These are phyloP conservation scores for Saccharomycopsis selenospora DNA, from an alignment of 805 yeast genomes.

Conservation along the genomic window DNA sequence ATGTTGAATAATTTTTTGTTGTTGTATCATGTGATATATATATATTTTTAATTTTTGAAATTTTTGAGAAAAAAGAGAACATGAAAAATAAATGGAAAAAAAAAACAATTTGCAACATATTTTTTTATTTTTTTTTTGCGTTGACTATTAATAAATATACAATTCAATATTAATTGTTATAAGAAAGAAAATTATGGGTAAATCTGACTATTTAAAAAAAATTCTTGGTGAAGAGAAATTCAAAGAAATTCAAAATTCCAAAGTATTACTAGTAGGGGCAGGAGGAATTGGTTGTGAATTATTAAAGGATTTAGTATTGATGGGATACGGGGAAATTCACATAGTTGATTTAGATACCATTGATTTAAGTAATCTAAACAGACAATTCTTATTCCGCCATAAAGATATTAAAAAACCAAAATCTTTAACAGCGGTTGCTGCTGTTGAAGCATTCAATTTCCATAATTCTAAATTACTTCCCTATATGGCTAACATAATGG, in stretches of 20 bases:
- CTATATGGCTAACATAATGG: constrained; percentile 85
- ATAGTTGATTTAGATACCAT: constrained; percentile 94
- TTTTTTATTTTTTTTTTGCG: no score
- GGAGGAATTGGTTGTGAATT: constrained; percentile 97
- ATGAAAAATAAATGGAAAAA: no score
- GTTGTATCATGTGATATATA: no score
- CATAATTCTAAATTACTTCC: constrained; percentile 57
- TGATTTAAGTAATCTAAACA: constrained; percentile 82
- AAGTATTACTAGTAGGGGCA: constrained; percentile 82
- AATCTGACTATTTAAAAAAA: constrained; percentile 7
- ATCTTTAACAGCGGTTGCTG: constrained; percentile 74
- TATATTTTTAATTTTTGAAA: no score
- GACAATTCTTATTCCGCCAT: constrained; percentile 86
- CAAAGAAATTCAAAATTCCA: constrained; percentile 31
- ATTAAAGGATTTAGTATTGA: constrained; percentile 66
- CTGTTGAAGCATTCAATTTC: constrained; percentile 69
- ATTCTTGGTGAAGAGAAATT: constrained; percentile 9
- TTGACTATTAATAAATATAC: no score
- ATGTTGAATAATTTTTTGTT: no score
- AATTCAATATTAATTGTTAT: no score
- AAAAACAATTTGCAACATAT: no score
- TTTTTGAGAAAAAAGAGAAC: no score
- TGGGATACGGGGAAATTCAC: constrained; percentile 82
- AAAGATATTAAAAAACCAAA: constrained; percentile 88
- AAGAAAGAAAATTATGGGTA: constrained; percentile 6